Base-by-base conservation (phyloP, 2,329 filamentous ascomycete species). In the Pyricularia sp. region DNA sequence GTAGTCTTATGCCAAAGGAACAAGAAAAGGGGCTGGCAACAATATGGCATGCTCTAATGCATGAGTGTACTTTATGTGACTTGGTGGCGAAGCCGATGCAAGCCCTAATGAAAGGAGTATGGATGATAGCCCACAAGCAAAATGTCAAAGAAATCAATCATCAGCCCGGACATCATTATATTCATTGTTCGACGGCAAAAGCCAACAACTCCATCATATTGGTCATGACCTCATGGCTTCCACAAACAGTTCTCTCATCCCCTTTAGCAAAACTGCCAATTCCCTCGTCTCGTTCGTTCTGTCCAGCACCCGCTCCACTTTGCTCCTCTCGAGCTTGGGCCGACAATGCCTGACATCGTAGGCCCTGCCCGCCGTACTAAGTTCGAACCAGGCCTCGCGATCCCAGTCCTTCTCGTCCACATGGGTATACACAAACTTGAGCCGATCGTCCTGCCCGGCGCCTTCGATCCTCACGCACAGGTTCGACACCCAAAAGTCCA, bases 401-500 rank as follows among this genome's bases (percentile, higher is more conserved):
- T 94, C 92, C 90, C 92, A 94, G 76, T 95, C 90, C 74, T 88
- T 87, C 81, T 97, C 93, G 76, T 96, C 89, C 64, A 98, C 83
- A 78, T 96, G 92, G 31, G 88, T 91, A 76, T 93, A 99, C 2
- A 95, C 86, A 77, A 99, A 97, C 79, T 94, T 94, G 73, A 99
- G 83, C 30, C 92, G 86, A 79, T 97, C 94, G 71, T 92, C 89
- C 76, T 88, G 86, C 1, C 92, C 94, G 0, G 92, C 92, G 1
- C 94, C 94, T 76, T 98, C 94, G 75, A 99, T 96, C 70, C 91
- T 85, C 76, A 98, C 79, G 70, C 94, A 94, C 70, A 99, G 82
- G 77, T 94, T 95, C 68, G 90, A 91, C 77, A 97, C 92, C 95
- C 95, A 99, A 77, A 98, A 98, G 73, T 94, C 92, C 64, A 99